Conservation (phyloP, 495 filamentous ascomycete genomes). For the Hypoxylon crocopeplum region DNA sequence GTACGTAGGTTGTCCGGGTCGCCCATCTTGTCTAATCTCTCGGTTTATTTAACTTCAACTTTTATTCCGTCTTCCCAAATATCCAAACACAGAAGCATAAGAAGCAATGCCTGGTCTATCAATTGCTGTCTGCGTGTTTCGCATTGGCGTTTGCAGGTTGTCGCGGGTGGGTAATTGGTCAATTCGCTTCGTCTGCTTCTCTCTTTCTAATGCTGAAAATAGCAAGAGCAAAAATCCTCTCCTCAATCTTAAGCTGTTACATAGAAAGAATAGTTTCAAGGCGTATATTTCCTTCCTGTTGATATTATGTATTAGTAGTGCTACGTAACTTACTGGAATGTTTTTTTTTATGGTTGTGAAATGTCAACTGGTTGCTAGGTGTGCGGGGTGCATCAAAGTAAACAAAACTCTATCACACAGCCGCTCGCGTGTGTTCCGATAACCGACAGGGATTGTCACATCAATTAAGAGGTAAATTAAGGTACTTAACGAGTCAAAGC, state of each 20-base stretch:
- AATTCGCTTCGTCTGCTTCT: too few relatives aligned
- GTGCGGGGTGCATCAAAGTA: conserved; percentile 19
- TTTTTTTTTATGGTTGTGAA: conserved; percentile 8
- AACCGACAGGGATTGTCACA: conserved; percentile 18
- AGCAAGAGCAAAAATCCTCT: too few relatives aligned
- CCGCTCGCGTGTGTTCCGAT: background rate
- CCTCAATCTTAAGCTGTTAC: too few relatives aligned
- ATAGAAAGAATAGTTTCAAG: too few relatives aligned
- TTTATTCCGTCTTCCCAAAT: background rate
- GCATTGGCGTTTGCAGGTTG: conserved; percentile 19
- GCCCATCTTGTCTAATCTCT: conserved; percentile 56
- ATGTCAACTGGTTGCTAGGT: conserved; percentile 30
- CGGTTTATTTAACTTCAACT: background rate
- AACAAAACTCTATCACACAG: conserved; percentile 23
- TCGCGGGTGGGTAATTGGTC: too few relatives aligned
- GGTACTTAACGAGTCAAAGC: conserved; percentile 22
- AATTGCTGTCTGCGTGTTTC: conserved; percentile 5
- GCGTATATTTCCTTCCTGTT: background rate
- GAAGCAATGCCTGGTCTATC: conserved; percentile 7
- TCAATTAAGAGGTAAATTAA: too few relatives aligned
- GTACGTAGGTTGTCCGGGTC: conserved; percentile 82
- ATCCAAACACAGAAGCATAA: background rate
- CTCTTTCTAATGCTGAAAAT: too few relatives aligned
- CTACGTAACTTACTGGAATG: conserved; percentile 12
- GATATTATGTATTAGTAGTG: background rate